A percentile compares a stretch with the other conserved stretches of the same genome.
Conservation (phyloP, 1,139 yeast genomes). For the Suhomyces choctaworum region DNA sequence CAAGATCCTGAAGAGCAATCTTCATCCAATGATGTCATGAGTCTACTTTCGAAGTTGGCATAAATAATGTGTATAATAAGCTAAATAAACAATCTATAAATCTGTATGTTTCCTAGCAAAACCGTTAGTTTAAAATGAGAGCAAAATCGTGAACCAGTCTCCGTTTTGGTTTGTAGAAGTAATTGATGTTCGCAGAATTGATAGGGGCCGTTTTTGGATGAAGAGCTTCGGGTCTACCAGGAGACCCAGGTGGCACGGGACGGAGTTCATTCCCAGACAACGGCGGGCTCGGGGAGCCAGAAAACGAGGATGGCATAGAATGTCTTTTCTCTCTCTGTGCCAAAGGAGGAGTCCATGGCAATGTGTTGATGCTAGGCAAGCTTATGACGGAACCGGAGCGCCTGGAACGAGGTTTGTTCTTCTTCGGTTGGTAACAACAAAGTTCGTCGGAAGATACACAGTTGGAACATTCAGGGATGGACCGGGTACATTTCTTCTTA, state of each 20-base stretch:
- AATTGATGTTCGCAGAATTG: too few relatives aligned
- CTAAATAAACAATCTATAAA: conserved; percentile 5
- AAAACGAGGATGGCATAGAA: conserved; percentile 1
- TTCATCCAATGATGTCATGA: conserved; percentile 29
- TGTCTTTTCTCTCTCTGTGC: not conserved
- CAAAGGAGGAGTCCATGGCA: not conserved
- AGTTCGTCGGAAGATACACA: conserved; percentile 26
- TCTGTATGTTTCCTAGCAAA: not conserved
- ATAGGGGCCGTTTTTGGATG: too few relatives aligned
- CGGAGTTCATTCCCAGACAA: too few relatives aligned
- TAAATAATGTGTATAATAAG: conserved; percentile 10
- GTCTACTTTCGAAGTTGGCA: conserved; percentile 37
- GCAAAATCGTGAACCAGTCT: not conserved
- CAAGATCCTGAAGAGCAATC: conserved; percentile 16
- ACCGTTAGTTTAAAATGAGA: not conserved
- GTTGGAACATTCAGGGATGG: conserved; percentile 27
- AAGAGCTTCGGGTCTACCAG: too few relatives aligned
- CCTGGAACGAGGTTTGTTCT: conserved; percentile 11
- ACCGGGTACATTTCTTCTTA: conserved; percentile 27
- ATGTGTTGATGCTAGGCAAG: conserved; percentile 2
- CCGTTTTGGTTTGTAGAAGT: conserved; percentile 6
- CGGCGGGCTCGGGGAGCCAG: too few relatives aligned
- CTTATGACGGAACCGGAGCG: conserved; percentile 1
- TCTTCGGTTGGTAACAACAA: conserved; percentile 24
- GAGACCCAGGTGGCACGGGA: too few relatives aligned